These are phyloP conservation scores for Lachnellula hyalina DNA, from an alignment of 2,329 filamentous ascomycete genomes.

Conservation along the genomic window DNA sequence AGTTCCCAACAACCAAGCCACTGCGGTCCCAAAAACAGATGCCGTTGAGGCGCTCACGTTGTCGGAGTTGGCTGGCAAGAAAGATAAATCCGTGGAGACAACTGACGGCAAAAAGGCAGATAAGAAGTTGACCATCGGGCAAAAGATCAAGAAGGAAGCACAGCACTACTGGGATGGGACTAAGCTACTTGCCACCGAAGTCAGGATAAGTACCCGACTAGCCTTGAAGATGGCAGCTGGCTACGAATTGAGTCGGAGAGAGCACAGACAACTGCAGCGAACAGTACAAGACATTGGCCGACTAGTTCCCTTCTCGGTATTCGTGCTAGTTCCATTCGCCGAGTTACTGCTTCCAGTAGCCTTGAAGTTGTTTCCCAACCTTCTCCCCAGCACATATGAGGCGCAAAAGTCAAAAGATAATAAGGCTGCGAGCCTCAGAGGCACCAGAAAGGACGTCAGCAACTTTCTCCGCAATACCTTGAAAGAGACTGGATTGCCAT, in stretches of 20 bases:
- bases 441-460: conserved; percentile 90
- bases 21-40: conserved; percentile 30
- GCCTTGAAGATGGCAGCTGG: conserved; percentile 97
- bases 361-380: conserved; percentile 91
- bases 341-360: conserved; percentile 89
- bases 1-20: conserved; percentile 21
- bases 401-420: conserved; percentile 83
- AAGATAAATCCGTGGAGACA: conserved; percentile 56
- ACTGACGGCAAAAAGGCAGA: conserved; percentile 64
- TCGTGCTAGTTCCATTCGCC: conserved; percentile 93
- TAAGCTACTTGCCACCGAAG: conserved; percentile 86
- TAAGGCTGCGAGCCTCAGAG: conserved; percentile 75
- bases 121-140: conserved; percentile 81
- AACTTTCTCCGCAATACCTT: conserved; percentile 82
- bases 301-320: conserved; percentile 91
- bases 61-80: conserved; percentile 58
- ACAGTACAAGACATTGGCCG: conserved; percentile 92
- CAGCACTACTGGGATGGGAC: conserved; percentile 98
- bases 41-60: conserved; percentile 35
- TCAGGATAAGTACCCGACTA: conserved; percentile 85
- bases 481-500: conserved; percentile 85
- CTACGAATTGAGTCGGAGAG: conserved; percentile 91
- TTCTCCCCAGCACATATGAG: conserved; percentile 96
- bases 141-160: conserved; percentile 91
- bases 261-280: conserved; percentile 85